Conservation (phyloP, 1,284 basidiomycete species). For the Spongiforma sp. region DNA sequence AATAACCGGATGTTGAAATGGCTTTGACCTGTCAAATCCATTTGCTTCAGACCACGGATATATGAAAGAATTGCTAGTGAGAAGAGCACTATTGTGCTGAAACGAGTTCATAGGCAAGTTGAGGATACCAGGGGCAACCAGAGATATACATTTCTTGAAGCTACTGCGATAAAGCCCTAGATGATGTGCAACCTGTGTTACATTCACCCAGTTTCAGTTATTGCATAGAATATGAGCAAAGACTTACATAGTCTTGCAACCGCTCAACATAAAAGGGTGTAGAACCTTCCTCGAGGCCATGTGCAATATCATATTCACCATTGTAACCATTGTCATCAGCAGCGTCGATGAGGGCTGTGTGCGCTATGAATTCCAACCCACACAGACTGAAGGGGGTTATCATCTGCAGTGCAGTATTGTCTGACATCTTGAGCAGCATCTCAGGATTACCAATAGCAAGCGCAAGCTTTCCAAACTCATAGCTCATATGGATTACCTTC, state of each 20-base stretch:
- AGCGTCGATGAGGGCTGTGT: background rate
- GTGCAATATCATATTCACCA: background rate
- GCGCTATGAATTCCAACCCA: background rate
- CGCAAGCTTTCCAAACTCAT: background rate
- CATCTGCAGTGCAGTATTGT: background rate
- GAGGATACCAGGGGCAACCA: too few relatives aligned
- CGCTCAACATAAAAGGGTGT: background rate
- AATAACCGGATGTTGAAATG: too few relatives aligned
- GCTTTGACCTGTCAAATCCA: too few relatives aligned
- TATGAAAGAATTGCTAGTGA: too few relatives aligned
- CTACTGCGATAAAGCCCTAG: too few relatives aligned
- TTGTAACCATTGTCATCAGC: background rate
- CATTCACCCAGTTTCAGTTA: too few relatives aligned
- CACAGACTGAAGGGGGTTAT: background rate
- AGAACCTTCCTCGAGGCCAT: background rate
- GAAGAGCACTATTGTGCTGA: too few relatives aligned
- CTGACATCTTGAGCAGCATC: background rate
- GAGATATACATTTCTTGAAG: too few relatives aligned
- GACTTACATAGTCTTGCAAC: background rate
- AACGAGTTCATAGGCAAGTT: too few relatives aligned
- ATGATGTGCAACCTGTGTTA: too few relatives aligned
- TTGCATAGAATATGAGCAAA: too few relatives aligned
- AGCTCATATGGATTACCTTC: background rate
- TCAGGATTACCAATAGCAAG: background rate
- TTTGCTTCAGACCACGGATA: too few relatives aligned